A percentile compares a stretch with the other conserved stretches of the same genome.
Conservation (phyloP, 2,329 filamentous ascomycete species). For the Amesomyces nigricolor region DNA sequence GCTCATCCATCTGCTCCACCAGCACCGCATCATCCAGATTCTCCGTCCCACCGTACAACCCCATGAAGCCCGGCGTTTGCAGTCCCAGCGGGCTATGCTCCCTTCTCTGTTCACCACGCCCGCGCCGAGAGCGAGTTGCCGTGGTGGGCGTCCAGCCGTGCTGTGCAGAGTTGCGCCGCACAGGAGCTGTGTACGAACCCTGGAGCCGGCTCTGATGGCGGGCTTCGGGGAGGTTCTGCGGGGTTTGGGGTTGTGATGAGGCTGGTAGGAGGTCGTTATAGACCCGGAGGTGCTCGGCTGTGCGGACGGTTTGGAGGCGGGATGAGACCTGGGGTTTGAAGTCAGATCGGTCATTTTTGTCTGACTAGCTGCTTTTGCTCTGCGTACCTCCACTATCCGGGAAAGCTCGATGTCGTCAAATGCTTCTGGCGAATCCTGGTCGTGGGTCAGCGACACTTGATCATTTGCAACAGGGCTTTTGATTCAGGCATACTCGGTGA, state of each 20-base stretch:
- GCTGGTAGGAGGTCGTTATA: constrained; percentile 44
- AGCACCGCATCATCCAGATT: constrained; percentile 41
- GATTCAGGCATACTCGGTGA: not conserved
- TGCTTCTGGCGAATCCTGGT: not conserved
- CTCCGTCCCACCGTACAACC: constrained; percentile 45
- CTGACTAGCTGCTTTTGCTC: not conserved
- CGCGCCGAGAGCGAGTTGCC: constrained; percentile 17
- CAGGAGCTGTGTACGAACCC: constrained; percentile 41
- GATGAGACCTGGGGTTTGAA: constrained; percentile 14
- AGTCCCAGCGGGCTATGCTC: constrained; percentile 35
- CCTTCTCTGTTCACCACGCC: constrained; percentile 23
- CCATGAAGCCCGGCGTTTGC: constrained; percentile 39
- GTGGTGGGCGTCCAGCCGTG: constrained; percentile 24
- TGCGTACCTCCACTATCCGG: not conserved
- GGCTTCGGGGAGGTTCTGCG: constrained; percentile 44
- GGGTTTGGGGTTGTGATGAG: constrained; percentile 45
- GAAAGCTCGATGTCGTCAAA: not conserved
- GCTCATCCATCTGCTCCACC: constrained; percentile 28
- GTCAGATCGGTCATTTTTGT: not conserved
- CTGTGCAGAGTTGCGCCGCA: constrained; percentile 19
- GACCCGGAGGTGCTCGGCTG: constrained; percentile 31
- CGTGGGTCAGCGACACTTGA: not conserved
- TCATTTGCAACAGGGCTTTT: no score
- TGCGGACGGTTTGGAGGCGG: constrained; percentile 22
- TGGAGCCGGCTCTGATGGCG: constrained; percentile 41